Conservation (phyloP, 2,329 filamentous ascomycete genomes). For the Nectriaceae sp. region DNA sequence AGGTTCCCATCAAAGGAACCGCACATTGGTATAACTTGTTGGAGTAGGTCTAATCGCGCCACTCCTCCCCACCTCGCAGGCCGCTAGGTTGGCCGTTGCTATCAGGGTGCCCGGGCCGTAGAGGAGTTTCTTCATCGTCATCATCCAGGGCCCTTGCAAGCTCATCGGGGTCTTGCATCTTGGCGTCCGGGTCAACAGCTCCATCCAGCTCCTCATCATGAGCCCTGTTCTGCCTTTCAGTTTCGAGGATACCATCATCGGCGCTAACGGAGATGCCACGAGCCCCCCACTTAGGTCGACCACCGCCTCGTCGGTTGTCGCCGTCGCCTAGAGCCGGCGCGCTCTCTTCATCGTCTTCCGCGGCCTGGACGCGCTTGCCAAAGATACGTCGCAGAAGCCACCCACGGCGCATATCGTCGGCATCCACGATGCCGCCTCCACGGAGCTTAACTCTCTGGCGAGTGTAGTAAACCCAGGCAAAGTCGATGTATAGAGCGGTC, state of each 20-base stretch:
- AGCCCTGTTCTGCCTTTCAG: slow-evolving; percentile 48
- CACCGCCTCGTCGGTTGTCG: slow-evolving; percentile 27
- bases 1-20: no score
- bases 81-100: slow-evolving; percentile 36
- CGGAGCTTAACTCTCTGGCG: slow-evolving; percentile 92
- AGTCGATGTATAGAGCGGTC: slow-evolving; percentile 88
- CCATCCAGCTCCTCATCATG: slow-evolving; percentile 49
- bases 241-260: slow-evolving; percentile 59
- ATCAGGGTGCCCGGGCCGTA: slow-evolving; percentile 30
- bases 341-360: slow-evolving; percentile 64
- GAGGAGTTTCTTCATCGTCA: slow-evolving; percentile 47
- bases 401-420: slow-evolving; percentile 81
- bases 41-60: slow-evolving; percentile 44
- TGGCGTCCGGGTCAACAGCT: slow-evolving; percentile 60
- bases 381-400: slow-evolving; percentile 83
- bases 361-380: slow-evolving; percentile 56
- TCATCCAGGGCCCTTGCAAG: slow-evolving; percentile 60
- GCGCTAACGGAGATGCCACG: slow-evolving; percentile 68
- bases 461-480: slow-evolving; percentile 95
- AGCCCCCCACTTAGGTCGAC: slow-evolving; percentile 60
- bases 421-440: slow-evolving; percentile 82
- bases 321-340: slow-evolving; percentile 45
- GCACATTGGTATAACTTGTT: no score
- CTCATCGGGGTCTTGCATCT: slow-evolving; percentile 68
- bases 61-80: slow-evolving; percentile 49